phyloP scores from a whole-genome alignment of 441 rosid species.

The Hypseocharis bilobata region DNA sequence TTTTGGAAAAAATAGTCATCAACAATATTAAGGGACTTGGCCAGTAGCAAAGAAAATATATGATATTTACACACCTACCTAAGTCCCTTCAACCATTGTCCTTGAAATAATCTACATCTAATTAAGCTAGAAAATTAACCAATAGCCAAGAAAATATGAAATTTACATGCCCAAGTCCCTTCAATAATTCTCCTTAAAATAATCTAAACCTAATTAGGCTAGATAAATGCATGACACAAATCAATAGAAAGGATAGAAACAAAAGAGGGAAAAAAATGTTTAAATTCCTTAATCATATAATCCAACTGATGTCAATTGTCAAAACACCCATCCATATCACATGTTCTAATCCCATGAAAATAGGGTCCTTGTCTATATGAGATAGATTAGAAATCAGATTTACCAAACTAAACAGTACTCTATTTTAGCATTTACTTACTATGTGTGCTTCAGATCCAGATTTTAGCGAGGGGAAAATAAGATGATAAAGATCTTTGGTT shows the following conservation, averaged over 20 bases:
- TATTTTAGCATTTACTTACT: slow-evolving; percentile 40
- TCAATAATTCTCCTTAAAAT: neutral
- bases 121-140: neutral
- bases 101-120: neutral
- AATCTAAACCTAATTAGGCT: neutral
- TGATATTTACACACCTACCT: neutral
- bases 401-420: neutral
- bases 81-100: neutral
- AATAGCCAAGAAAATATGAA: neutral
- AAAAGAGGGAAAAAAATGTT: neutral
- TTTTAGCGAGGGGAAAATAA: slow-evolving; percentile 75
- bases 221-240: neutral
- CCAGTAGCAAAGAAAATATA: neutral
- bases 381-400: neutral
- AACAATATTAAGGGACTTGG: neutral
- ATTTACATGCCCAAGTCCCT: neutral
- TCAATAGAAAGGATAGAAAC: neutral
- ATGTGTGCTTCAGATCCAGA: slow-evolving; percentile 84
- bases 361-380: neutral
- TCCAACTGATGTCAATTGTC: neutral
- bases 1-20: neutral
- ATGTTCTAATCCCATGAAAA: neutral
- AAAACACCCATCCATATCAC: too few species aligned
- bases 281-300: neutral
- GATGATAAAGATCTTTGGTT: slow-evolving; percentile 84